Percentiles rank a stretch among this genome's conserved stretches.
phyloP scores from a whole-genome alignment of 208 protist species.

The Crithidia bombi region DNA sequence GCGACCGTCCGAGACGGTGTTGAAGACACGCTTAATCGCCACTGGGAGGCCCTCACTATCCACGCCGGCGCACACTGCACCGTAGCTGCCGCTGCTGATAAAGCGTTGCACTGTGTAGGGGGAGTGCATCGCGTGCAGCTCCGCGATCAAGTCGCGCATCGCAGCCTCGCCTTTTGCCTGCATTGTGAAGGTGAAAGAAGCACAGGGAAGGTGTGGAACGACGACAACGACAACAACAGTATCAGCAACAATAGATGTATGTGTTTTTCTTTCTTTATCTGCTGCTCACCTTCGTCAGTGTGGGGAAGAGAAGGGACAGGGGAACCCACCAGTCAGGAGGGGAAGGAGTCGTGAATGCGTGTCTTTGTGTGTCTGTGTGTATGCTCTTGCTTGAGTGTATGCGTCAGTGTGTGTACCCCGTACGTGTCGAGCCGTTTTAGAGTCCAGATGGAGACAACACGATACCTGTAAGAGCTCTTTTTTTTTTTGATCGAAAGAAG shows the following conservation, averaged over 20 bases:
- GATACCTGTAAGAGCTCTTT: too few relatives aligned
- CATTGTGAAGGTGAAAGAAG: slow-evolving; percentile 16
- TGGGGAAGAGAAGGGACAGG: too few relatives aligned
- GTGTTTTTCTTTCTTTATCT: not conserved
- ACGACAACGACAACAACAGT: not conserved
- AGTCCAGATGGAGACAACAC: too few relatives aligned
- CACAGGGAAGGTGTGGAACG: not conserved
- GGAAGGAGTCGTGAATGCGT: not conserved
- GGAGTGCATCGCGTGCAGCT: slow-evolving; percentile 77
- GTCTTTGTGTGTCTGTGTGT: not conserved
- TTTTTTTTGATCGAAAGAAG: too few relatives aligned
- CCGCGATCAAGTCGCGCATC: slow-evolving; percentile 78
- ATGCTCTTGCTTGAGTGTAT: not conserved
- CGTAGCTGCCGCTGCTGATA: slow-evolving; percentile 90
- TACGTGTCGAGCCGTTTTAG: too few relatives aligned
- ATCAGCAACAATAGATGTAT: not conserved
- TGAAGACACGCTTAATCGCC: slow-evolving; percentile 89
- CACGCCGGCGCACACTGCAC: slow-evolving; percentile 83
- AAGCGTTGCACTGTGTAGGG: slow-evolving; percentile 81
- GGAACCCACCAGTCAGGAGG: too few relatives aligned
- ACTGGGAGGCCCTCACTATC: slow-evolving; percentile 69
- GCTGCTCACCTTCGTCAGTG: too few relatives aligned
- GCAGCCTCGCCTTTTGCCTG: slow-evolving; percentile 68
- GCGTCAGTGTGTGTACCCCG: not conserved
- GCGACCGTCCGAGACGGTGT: slow-evolving; percentile 83